Evolutionary conservation across 2,329 filamentous ascomycete genomes (phyloP), one percentile per base, ranked within the genome.

Genomic region (Epichloe uncinata): DNA sequence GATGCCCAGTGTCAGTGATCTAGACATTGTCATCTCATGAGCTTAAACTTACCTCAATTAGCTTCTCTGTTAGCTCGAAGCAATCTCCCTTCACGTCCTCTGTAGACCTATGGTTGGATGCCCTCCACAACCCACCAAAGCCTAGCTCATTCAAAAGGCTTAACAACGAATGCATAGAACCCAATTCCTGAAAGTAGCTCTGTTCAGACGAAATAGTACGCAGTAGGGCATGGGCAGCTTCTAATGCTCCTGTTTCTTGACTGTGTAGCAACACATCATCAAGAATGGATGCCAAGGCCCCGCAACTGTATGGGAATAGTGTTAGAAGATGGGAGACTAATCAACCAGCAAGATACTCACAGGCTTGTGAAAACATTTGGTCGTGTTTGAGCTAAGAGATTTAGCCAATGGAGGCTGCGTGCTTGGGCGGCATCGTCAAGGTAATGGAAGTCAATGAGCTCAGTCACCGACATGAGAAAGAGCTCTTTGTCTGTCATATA

Each of bases 381-480:
- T 20, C 81, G 69, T 18, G 69, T 69, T 9, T 61, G 57, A 3
- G 79, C 79, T 30, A 85, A 63, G 46, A 74, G 69, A 47, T 76
- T 78, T 36, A 85, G 69, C 78, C 81, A 83, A 15, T 68, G 60
- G 3, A 85, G 65, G 15, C 71, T 77, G 13, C 78, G 71, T 42
- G 75, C 73, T 60, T 85, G 81, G 16, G 81, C 71, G 2, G 69
- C 68, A 50, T 84, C 80, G 51, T 85, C 81, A 7, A 84, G 66
- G 51, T 76, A 77, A 50, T 77, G 74, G 57, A 85, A 85, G 59
- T 85, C 82, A 9, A 85, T 75, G 41, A 85, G 68, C 58, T 78
- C 74, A 50, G 85, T 79, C 1, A 78, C 78, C 3, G 78, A 77
- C 53, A 78, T 79, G 5, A 85, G 69, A 15, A 85, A 63, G 12